Base-by-base conservation (phyloP, 176 grass and related monocot species). In the Rhynchospora pubera region DNA sequence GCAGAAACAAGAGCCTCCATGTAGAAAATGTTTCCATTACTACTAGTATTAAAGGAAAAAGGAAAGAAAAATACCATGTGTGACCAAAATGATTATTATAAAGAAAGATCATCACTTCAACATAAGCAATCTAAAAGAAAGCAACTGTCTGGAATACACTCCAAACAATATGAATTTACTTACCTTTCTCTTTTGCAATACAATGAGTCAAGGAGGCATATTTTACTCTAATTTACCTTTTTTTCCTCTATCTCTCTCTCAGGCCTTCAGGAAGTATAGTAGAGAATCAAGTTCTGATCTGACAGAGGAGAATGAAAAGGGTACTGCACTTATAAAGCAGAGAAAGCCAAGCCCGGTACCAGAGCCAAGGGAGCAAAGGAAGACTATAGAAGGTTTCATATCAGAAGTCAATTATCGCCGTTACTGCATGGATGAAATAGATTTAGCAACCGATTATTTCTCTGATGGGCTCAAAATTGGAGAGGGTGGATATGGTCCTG, bases 401-500 rank as follows among this genome's bases (percentile, higher is more conserved):
- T 93, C 89, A 62, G 85, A 90, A 83, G 66, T 89, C 7, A 69
- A 50, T 45, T 97, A 90, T 47, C 84, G 77, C 75, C 87, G 46
- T 81, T 97, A 89, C 63, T 80, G 77, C 0, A 82, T 85, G 23
- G 86, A 97, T 30, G 94, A 91, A 34, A 90, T 97, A 9, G 63
- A 85, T 2, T 57, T 79, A 0, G 91, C 79, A 0, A 91, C 91
- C 0, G 58, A 84, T 2, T 83, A 85, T 86, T 97, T 97, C 62
- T 86, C 91, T 13, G 69, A 58, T 5, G 76, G 80, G 4, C 82
- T 87, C 26, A 97, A 93, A 79, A 57, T 93, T 28, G 94, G 91
- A 66, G 94, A 97, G 85, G 94, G 94, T 69, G 91, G 91, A 44
- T 97, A 97, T 82, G 94, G 94, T 62, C 89, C 94, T 0, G 94